phyloP scores from a whole-genome alignment of 345 rosid genomes.

The Hibiscus syriacus region DNA sequence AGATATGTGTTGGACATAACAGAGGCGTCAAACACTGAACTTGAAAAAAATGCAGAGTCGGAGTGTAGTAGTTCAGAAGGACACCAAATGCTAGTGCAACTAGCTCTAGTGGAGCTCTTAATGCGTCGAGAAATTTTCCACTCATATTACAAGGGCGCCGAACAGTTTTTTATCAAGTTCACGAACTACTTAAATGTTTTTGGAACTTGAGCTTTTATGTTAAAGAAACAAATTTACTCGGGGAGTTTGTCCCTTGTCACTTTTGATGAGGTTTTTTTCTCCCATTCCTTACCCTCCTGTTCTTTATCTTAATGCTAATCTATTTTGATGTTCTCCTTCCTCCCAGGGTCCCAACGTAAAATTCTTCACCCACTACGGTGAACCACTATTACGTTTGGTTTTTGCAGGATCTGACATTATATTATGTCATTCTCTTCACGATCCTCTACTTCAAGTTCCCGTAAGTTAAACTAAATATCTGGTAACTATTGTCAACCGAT shows the following conservation, averaged over 20 bases:
- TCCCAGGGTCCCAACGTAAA: slow-evolving; percentile 40
- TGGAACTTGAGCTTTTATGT: background rate
- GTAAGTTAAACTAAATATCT: slow-evolving; percentile 29
- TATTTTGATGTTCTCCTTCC: slow-evolving; percentile 7
- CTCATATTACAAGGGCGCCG: background rate
- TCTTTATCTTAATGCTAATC: background rate
- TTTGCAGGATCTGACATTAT: slow-evolving; percentile 32
- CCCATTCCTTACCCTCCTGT: background rate
- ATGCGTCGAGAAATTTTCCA: background rate
- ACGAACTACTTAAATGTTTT: background rate
- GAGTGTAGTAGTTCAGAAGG: background rate
- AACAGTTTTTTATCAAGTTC: background rate
- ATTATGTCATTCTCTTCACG: background rate
- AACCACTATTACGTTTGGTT: slow-evolving; percentile 43
- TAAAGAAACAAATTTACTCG: background rate
- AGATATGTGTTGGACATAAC: background rate
- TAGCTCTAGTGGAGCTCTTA: background rate
- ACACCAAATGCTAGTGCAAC: background rate
- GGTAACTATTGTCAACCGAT: background rate
- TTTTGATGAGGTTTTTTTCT: background rate
- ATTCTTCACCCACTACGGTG: slow-evolving; percentile 33
- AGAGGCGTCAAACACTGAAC: background rate
- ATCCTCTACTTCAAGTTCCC: slow-evolving; percentile 33
- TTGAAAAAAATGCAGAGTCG: background rate
- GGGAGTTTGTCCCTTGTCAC: background rate